phyloP scores from a whole-genome alignment of 352 stramenopile species.

The Detonula confervacea region DNA sequence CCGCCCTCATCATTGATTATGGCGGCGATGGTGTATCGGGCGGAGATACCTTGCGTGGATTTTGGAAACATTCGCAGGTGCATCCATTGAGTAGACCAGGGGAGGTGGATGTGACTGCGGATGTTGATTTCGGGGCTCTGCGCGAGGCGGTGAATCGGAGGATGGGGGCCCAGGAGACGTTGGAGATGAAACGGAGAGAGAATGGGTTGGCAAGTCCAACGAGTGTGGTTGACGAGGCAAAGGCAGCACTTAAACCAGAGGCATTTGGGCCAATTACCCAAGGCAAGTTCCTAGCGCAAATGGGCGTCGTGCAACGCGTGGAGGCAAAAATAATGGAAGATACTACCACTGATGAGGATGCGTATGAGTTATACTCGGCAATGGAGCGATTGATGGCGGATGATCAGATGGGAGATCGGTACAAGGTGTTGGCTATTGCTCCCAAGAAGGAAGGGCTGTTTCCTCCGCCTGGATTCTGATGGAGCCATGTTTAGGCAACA shows the following conservation, averaged over 20 bases:
- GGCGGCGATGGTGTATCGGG: constrained; percentile 90
- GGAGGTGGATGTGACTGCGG: constrained; percentile 89
- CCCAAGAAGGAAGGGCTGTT: constrained; percentile 62
- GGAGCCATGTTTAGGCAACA: no score
- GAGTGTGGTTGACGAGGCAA: neutral
- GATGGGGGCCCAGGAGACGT: constrained; percentile 32
- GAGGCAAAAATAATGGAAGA: constrained; percentile 90
- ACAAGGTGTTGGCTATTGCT: constrained; percentile 93
- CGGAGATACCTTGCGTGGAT: constrained; percentile 91
- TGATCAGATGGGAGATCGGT: constrained; percentile 93
- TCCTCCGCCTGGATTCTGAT: constrained; percentile 57
- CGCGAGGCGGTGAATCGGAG: constrained; percentile 66
- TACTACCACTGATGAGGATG: constrained; percentile 87
- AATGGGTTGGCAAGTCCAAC: neutral
- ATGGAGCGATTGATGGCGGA: constrained; percentile 91
- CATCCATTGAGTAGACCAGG: constrained; percentile 91
- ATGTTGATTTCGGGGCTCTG: constrained; percentile 85
- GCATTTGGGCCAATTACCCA: constrained; percentile 91
- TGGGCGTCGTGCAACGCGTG: constrained; percentile 93
- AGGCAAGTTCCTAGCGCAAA: constrained; percentile 92
- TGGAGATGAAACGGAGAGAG: constrained; percentile 65
- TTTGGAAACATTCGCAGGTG: constrained; percentile 94
- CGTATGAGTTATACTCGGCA: constrained; percentile 89
- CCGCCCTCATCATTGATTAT: constrained; percentile 94
- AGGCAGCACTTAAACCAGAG: constrained; percentile 63